A percentile compares a stretch with the other conserved stretches of the same genome.
Evolutionary conservation across 108 stramenopile species (phyloP).

Genomic region (Epipyxis sp.): DNA sequence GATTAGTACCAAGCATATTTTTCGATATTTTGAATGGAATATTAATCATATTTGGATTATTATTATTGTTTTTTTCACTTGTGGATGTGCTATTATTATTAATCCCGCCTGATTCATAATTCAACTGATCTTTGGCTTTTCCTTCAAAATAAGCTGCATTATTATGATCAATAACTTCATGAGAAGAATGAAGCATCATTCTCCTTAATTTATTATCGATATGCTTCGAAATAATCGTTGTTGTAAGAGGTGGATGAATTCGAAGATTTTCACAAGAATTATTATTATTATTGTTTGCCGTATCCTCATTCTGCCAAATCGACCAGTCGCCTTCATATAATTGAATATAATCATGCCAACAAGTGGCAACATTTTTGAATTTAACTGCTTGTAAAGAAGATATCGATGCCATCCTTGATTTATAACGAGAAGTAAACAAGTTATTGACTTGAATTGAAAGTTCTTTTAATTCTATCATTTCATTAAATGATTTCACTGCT

Average conservation of each 20-base stretch:
- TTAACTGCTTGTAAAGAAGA: background rate
- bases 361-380: background rate
- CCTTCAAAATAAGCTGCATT: slow-evolving; percentile 17
- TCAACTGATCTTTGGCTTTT: slow-evolving; percentile 21
- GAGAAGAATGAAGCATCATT: background rate
- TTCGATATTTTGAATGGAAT: too few species aligned
- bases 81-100: too few species aligned
- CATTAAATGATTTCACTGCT: background rate
- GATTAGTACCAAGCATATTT: too few species aligned
- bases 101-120: background rate
- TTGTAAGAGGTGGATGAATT: background rate
- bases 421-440: background rate
- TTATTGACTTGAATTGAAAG: background rate
- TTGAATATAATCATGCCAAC: slow-evolving; percentile 5
- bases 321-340: slow-evolving; percentile 17
- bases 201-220: slow-evolving; percentile 1
- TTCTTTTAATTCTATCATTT: slow-evolving; percentile 4
- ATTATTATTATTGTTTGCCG: too few species aligned
- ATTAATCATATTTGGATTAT: too few species aligned
- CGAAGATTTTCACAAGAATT: background rate
- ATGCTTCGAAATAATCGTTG: background rate
- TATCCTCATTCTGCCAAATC: background rate
- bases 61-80: too few species aligned
- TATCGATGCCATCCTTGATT: background rate
- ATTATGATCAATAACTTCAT: background rate